These are phyloP conservation scores for Trametes gibbosa DNA, from an alignment of 768 basidiomycete genomes.

Conservation along the genomic window DNA sequence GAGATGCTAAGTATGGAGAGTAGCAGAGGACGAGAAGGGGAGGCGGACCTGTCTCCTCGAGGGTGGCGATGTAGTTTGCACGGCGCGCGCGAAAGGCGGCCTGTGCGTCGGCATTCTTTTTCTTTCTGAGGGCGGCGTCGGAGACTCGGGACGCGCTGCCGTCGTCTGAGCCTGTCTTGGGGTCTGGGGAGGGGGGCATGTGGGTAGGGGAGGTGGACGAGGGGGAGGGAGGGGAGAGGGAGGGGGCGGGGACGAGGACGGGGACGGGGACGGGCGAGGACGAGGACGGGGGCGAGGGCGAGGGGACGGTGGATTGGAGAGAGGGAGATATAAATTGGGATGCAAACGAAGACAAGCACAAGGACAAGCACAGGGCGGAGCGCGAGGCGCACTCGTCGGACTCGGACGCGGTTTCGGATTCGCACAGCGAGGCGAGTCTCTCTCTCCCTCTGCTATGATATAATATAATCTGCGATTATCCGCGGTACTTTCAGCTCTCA, in stretches of 20 bases:
- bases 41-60: conserved; percentile 70
- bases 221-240: conserved; percentile 17
- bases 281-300: neutral
- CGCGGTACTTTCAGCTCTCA: conserved; percentile 5
- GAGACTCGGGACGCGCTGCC: conserved; percentile 46
- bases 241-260: conserved; percentile 1
- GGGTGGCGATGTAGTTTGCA: conserved; percentile 83
- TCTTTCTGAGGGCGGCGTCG: conserved; percentile 74
- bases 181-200: conserved; percentile 31
- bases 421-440: neutral
- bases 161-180: conserved; percentile 38
- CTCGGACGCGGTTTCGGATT: no score
- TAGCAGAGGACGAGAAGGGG: conserved; percentile 5
- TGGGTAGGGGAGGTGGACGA: neutral
- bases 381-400: neutral
- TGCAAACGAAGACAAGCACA: neutral
- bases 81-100: conserved; percentile 80
- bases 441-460: neutral
- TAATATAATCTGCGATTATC: no score
- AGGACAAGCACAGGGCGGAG: neutral
- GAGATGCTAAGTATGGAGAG: conserved; percentile 13
- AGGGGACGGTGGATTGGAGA: no score
- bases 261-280: conserved; percentile 16
- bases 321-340: conserved; percentile 19
- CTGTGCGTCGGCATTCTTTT: conserved; percentile 89